These are phyloP conservation scores for Hibiscus mutabilis DNA, from an alignment of 345 rosid species.

Conservation along the genomic window DNA sequence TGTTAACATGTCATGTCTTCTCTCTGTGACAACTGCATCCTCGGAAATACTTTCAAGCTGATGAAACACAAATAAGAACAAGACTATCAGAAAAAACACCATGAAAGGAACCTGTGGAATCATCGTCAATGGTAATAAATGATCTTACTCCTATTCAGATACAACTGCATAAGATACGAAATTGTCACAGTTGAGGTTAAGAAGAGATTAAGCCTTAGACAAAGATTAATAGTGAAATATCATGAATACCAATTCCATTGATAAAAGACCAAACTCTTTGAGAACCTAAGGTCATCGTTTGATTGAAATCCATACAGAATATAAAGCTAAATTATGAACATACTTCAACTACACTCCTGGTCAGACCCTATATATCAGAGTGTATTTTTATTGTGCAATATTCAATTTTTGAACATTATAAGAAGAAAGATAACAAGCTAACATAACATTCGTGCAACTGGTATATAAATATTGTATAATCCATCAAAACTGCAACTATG, in stretches of 20 bases:
- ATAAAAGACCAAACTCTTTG: background rate
- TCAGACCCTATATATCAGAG: background rate
- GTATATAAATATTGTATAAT: background rate
- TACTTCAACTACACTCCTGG: background rate
- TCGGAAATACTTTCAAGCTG: constrained; percentile 64
- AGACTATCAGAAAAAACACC: background rate
- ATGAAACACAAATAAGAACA: constrained; percentile 12
- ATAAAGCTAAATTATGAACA: background rate
- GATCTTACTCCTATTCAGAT: background rate
- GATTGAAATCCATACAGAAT: background rate
- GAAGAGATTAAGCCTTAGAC: background rate
- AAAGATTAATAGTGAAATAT: background rate
- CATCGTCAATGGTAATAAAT: background rate
- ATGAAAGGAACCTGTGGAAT: background rate
- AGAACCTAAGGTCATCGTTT: background rate
- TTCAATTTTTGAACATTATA: background rate
- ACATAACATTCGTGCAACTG: background rate
- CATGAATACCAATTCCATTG: background rate
- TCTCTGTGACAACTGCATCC: constrained; percentile 33
- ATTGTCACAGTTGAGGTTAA: background rate
- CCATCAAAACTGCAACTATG: background rate
- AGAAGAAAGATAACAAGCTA: background rate
- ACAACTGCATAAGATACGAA: background rate
- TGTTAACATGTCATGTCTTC: constrained; percentile 21
- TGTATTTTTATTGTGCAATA: background rate